These are phyloP conservation scores for Iris pallida DNA, from an alignment of 116 monocot species.

Conservation along the genomic window DNA sequence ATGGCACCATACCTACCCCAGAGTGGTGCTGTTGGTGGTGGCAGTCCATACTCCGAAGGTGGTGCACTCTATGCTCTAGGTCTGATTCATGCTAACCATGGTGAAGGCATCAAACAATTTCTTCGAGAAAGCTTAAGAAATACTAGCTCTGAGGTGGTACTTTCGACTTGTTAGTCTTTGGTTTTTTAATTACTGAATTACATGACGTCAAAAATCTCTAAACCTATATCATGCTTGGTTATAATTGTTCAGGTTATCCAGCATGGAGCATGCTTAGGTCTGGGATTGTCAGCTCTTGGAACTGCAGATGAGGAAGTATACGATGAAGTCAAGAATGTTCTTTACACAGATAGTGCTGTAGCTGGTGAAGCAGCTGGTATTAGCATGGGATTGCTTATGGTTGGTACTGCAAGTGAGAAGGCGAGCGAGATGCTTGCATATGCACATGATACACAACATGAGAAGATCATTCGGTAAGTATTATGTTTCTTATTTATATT, in stretches of 20 bases:
- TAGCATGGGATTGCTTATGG: conserved; percentile 97
- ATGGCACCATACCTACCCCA: conserved; percentile 99
- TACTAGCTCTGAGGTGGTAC: conserved; percentile 71
- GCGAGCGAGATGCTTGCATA: conserved; percentile 98
- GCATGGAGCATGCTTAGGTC: conserved; percentile 93
- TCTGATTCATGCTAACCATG: conserved; percentile 98
- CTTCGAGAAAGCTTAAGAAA: conserved; percentile 87
- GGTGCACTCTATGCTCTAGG: conserved; percentile 98
- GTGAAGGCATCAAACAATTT: conserved; percentile 95
- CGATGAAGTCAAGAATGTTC: conserved; percentile 95
- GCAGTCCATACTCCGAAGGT: conserved; percentile 98
- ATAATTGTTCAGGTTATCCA: conserved; percentile 71
- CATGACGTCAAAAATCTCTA: neutral
- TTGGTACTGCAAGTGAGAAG: conserved; percentile 87
- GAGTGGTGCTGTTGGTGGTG: conserved; percentile 79
- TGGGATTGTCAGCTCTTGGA: conserved; percentile 93
- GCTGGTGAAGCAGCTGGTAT: conserved; percentile 99
- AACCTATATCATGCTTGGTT: neutral
- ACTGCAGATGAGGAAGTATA: conserved; percentile 94
- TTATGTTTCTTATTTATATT: too few species aligned
- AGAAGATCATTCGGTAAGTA: conserved; percentile 89
- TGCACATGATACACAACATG: conserved; percentile 99
- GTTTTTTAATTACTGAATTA: neutral
- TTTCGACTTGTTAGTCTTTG: too few species aligned
- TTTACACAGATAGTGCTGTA: conserved; percentile 90